Conservation (phyloP, 495 filamentous ascomycete genomes). For the Aspergillus ostianus region DNA sequence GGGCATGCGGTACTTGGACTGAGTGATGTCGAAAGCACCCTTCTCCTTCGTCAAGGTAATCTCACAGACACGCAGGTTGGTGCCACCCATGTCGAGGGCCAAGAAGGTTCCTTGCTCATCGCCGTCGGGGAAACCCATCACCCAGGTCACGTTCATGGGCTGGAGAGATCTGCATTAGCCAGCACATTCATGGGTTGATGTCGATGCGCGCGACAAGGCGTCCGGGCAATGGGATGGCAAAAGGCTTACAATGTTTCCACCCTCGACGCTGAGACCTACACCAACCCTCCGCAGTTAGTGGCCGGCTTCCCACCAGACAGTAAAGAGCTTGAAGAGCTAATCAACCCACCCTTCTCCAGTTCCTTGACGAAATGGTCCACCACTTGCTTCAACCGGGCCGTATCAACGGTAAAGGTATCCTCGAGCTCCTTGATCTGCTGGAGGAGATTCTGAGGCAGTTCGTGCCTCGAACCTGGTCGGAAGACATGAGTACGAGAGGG, state of each 20-base stretch:
- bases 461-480: constrained; percentile 65
- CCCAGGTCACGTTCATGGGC: constrained; percentile 99
- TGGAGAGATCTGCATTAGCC: constrained; percentile 31
- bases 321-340: not conserved
- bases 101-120: constrained; percentile 87
- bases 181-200: not conserved
- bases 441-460: constrained; percentile 80
- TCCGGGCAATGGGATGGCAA: not conserved
- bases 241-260: constrained; percentile 82
- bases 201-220: not conserved
- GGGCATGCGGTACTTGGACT: constrained; percentile 97
- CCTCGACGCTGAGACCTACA: constrained; percentile 76
- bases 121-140: constrained; percentile 88
- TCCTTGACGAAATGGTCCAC: constrained; percentile 86
- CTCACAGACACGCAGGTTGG: constrained; percentile 96
- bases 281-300: not conserved
- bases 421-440: constrained; percentile 84
- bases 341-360: constrained; percentile 72
- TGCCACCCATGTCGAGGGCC: constrained; percentile 97
- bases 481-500: constrained; percentile 17
- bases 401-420: constrained; percentile 77
- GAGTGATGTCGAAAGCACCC: constrained; percentile 97
- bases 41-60: constrained; percentile 86
- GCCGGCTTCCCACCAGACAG: not conserved
- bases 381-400: constrained; percentile 79